Base-by-base conservation (phyloP, 768 basidiomycete species). In the Gymnopilus dilepis region DNA sequence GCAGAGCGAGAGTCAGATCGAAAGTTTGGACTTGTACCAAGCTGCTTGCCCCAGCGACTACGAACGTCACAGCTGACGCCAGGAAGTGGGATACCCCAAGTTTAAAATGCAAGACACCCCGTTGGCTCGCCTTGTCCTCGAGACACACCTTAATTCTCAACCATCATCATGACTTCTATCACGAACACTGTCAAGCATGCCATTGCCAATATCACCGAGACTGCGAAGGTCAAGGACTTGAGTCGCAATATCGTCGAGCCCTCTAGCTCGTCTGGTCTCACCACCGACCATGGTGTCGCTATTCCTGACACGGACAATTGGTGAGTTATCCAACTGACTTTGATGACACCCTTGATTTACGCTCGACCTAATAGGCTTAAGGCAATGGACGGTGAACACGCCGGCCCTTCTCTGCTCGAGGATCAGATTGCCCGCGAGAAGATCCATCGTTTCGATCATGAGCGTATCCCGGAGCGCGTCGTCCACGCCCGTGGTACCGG, bases 401-500 rank as follows among this genome's bases (percentile, higher is more conserved):
- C 79, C 2, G 95, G 93, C 0, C 90, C 94, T 1, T 84, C 85
- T 24, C 78, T 93, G 7, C 81, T 96, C n/a, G 91, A 92, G 69
- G 90, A 92, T 69, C 87, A 90, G 60, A 82, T 90, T 64, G 83
- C 82, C 4, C 84, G 89, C 65, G 88, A 90, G 77, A 92, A 92
- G 74, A 85, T 93, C 30, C 84, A 84, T 56, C 83, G 87, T 13
- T 95, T 94, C 68, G 92, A 94, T 70, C 92, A 94, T 69, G 93
- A 95, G 72, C 89, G 92, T 40, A 95, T 95, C 56, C 94, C 94
- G 0, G 94, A 94, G 78, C 90, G 92, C 45, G 87, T 89, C 9
- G 88, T 89, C 7, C 82, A 82, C 69, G 87, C 90, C 47, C 86
- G 90, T 13, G 90, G 90, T n/a, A 70, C 85, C 28, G 91, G 85